Evolutionary conservation across 1,139 yeast genomes (phyloP), one percentile per base, ranked within the genome.

Genomic region (Taiozyma sp.): DNA sequence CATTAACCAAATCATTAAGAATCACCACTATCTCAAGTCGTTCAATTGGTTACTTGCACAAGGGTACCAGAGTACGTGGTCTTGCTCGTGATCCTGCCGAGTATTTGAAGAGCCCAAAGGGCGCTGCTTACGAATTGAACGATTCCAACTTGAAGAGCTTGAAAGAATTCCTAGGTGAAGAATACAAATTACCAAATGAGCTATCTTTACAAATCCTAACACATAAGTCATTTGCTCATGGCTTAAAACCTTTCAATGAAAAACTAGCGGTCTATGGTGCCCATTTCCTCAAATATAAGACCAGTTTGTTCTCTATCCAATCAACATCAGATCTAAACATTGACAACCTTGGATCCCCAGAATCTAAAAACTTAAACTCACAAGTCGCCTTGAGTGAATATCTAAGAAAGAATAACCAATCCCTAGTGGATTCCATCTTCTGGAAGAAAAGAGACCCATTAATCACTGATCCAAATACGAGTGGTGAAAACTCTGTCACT

Each of bases 141-240:
- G 71, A 73, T 24, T 73, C 72, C 22, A 83, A 82, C 55, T 67
- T 84, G 49, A 63, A 69, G 53, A 71, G 74, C 42, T 70, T 84
- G 50, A 78, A 79, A 59, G 59, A 65, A 36, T 77, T 83, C 55
- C 70, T 86, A 45, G 77, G 83, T 27, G 79, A 80, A 54, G 80
- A 79, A 29, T 72, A 64, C 57, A 52, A 58, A 28, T 63, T 79
- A 44, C 71, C 76, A 34, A 62, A 66, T 23, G 54, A 62, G 27
- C 60, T 87, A 54, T 74, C 87, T 34, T 71, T 90, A 56, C 97
- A 92, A 70, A 83, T 87, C 38, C 72, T 91, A 62, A 91, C 97
- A 14, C 97, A 92, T 71, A 92, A 92, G 71, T 88, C 96, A 43
- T 92, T 91, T 75, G 96, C 96, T 9, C 95, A 89, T 70, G 97